phyloP scores from a whole-genome alignment of 2,329 filamentous ascomycete species.

The Monilinia laxa region DNA sequence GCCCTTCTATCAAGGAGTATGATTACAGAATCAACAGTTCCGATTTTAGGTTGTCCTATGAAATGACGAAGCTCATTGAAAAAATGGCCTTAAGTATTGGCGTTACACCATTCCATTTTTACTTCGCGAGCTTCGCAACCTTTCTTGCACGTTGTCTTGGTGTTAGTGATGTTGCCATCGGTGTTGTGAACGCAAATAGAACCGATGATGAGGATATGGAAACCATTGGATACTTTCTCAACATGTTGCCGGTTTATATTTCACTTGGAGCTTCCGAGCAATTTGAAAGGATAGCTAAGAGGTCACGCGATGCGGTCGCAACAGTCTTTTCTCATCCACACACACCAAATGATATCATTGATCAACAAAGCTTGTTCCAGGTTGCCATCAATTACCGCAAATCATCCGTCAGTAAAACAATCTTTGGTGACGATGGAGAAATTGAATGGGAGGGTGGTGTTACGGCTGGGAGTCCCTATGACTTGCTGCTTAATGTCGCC shows the following conservation, averaged over 20 bases:
- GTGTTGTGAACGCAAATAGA: background rate
- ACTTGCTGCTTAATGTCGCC: background rate
- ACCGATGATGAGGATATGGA: background rate
- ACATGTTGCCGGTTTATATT: background rate
- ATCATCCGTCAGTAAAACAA: background rate
- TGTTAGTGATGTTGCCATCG: background rate
- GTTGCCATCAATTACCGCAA: background rate
- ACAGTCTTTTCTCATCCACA: background rate
- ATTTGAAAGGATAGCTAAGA: no score
- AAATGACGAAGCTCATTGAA: background rate
- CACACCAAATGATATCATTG: background rate
- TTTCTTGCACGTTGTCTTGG: background rate
- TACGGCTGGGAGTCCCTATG: background rate
- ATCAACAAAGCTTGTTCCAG: background rate
- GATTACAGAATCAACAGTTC: background rate
- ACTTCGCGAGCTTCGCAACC: background rate
- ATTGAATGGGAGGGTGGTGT: background rate
- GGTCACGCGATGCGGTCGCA: no score
- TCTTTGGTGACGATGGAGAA: background rate
- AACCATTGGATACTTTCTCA: background rate
- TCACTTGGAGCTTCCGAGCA: background rate
- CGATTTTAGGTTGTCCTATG: background rate
- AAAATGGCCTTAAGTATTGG: background rate
- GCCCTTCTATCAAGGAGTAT: background rate
- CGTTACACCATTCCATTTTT: background rate